Base-by-base conservation (phyloP, 1,284 basidiomycete genomes). In the Vanrija humicola region DNA sequence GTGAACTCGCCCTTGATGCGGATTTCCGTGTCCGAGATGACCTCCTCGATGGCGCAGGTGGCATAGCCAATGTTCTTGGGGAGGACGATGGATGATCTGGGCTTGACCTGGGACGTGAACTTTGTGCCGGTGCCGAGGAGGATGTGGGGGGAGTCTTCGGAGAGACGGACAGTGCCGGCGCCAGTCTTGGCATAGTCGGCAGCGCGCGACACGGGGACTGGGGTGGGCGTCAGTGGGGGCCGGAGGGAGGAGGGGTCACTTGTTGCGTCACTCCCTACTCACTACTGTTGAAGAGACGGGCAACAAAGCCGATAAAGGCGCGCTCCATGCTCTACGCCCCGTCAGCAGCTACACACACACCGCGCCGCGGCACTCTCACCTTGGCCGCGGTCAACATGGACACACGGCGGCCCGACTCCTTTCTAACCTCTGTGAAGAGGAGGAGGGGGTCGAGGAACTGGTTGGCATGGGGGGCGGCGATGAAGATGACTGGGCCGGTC, bases 381-480 rank as follows among this genome's bases (percentile, higher is more conserved):
- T 89, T 90, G 3, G 93, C 93, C n/a, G 96, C 96, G 26, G 88
- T 89, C 43, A 99, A 80, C 70, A 96, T 94, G 56, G 88, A 86
- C 12, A 96, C 89, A 64, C 86, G 83, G 44, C 96, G 83, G 18
- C 85, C 82, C 1, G 88, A 88, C 74, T 96, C 91, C 56, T 87
- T 83, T 69, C 88, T 83, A 9, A 94, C 93, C 77, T 98, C 90
- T 49, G 90, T 84, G 59, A 85, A 86, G 45, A 99, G 79, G 44
- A 98, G 81, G 46, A 98, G 78, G 8, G 96, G 94, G 71, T 99
- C 96, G 52, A 98, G 83, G 76, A 99, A 98, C 89, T 98, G 77
- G 75, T 98, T 99, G 71, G 90, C 88, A 77, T 99, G 96, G 18
- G 96, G 96, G 14, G 92, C 96, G 47, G 84, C 92, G 50, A 96